A percentile compares a stretch with the other conserved stretches of the same genome.
Conservation (phyloP, 495 filamentous ascomycete genomes). For the Pyronema omphalodes region DNA sequence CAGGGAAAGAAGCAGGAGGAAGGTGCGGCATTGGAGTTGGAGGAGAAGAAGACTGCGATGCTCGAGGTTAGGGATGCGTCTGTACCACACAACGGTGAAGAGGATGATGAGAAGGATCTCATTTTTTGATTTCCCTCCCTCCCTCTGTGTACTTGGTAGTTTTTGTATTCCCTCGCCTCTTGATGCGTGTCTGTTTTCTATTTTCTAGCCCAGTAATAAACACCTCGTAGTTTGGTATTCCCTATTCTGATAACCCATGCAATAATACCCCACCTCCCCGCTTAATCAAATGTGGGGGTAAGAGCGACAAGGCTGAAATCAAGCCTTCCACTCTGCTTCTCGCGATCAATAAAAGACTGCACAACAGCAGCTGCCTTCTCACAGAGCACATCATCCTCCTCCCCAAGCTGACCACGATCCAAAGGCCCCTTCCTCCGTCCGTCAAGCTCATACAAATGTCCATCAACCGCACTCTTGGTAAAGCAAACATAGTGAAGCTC, state of each 20-base stretch:
- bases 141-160: no score
- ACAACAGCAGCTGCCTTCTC: slow-evolving; percentile 43
- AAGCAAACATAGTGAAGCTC: slow-evolving; percentile 76
- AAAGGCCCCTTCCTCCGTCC: slow-evolving; percentile 55
- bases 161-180: no score
- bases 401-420: slow-evolving; percentile 41
- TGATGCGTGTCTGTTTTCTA: no score
- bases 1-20: slow-evolving; percentile 63
- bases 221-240: no score
- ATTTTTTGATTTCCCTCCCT: no score
- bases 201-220: no score
- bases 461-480: slow-evolving; percentile 49
- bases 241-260: no score
- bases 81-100: no score
- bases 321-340: slow-evolving; percentile 31
- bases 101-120: no score
- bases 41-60: slow-evolving; percentile 23
- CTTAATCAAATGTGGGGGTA: slow-evolving; percentile 21
- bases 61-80: no score
- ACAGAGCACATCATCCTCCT: slow-evolving; percentile 52
- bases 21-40: slow-evolving; percentile 33
- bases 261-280: no score
- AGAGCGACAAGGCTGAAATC: slow-evolving; percentile 40
- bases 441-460: slow-evolving; percentile 70
- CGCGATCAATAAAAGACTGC: slow-evolving; percentile 35